These are phyloP conservation scores for Aspergillus tamarii DNA, from an alignment of 2,329 filamentous ascomycete species.

Conservation along the genomic window DNA sequence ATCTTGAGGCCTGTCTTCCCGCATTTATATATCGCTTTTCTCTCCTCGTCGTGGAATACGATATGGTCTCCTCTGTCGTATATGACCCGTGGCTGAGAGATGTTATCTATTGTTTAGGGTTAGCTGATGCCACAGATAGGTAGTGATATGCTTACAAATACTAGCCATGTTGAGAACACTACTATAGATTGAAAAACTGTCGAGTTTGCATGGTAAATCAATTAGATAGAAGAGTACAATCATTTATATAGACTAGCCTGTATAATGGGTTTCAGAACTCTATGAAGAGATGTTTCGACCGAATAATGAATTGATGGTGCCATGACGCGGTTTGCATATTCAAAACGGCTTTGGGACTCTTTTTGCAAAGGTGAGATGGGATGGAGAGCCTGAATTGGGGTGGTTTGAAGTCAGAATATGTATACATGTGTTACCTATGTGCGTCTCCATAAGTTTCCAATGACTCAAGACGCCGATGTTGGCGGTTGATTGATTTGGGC, in stretches of 20 bases:
- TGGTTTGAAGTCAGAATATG: not conserved
- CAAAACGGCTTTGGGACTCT: not conserved
- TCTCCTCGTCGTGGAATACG: not conserved
- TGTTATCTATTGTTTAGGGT: not conserved
- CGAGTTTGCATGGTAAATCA: not conserved
- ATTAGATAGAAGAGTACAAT: not conserved
- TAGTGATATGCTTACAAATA: not conserved
- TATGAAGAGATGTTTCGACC: not conserved
- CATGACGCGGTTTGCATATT: not conserved
- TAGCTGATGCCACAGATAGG: not conserved
- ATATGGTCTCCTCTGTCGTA: not conserved
- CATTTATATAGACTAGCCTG: not conserved
- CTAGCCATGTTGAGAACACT: not conserved
- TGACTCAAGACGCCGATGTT: not conserved
- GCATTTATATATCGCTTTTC: not conserved
- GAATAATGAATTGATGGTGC: not conserved
- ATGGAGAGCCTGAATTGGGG: not conserved
- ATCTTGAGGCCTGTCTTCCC: not conserved
- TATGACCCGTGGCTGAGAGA: not conserved
- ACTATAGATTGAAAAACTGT: not conserved
- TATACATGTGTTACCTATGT: too few species aligned
- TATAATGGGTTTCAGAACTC: not conserved
- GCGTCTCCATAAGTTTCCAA: too few species aligned
- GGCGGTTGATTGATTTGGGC: not conserved
- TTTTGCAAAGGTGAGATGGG: not conserved